Conservation (phyloP, 768 basidiomycete species). For the Lentinula lateritia region DNA sequence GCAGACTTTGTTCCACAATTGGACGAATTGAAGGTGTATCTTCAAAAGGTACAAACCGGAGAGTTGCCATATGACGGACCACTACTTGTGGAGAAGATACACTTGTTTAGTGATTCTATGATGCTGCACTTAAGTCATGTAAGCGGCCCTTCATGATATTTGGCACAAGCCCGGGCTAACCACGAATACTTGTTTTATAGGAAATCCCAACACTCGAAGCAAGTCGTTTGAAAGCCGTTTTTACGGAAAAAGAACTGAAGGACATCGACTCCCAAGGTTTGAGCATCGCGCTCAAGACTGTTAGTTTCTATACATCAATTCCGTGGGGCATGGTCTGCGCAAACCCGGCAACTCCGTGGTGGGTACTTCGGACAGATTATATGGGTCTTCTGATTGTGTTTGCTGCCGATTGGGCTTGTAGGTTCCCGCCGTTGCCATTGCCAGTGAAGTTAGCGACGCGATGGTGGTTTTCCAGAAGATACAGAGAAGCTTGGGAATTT, state of each 20-base stretch:
- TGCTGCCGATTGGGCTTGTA: conserved; percentile 10
- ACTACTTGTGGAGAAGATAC: conserved; percentile 13
- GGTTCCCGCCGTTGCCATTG: conserved; percentile 20
- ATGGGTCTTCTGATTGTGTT: background rate
- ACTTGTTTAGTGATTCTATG: conserved; percentile 21
- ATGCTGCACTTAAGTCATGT: conserved; percentile 21
- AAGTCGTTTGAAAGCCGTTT: conserved; percentile 11
- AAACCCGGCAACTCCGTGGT: conserved; percentile 14
- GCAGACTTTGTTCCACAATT: conserved; percentile 20
- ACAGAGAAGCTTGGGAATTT: conserved; percentile 25
- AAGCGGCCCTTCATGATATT: background rate
- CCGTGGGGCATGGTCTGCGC: background rate
- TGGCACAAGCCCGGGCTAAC: background rate
- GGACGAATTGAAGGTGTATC: conserved; percentile 19
- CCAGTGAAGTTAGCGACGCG: conserved; percentile 17
- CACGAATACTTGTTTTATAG: conserved; percentile 7
- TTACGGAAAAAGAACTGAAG: too few relatives aligned
- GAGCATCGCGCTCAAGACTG: too few relatives aligned
- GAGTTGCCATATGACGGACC: too few relatives aligned
- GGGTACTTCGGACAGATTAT: conserved; percentile 18
- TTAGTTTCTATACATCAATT: too few relatives aligned
- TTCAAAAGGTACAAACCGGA: conserved; percentile 44
- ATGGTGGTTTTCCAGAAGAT: conserved; percentile 19
- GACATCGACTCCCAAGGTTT: too few relatives aligned
- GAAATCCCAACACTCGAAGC: conserved; percentile 22